Conservation (phyloP, 805 yeast genomes). For the Candida ulmi region DNA sequence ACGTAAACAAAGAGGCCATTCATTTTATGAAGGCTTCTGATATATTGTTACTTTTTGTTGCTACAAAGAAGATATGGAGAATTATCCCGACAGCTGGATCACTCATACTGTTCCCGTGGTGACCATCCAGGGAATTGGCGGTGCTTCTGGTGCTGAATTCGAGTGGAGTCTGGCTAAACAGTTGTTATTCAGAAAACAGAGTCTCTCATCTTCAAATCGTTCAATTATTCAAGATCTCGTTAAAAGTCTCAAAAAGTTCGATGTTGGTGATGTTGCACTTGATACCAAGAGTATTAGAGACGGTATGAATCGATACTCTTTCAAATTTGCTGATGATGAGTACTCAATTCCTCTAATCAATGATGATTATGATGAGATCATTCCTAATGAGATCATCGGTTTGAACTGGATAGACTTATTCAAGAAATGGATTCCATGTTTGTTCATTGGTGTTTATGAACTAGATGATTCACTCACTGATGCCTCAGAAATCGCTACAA, state of each 20-base stretch:
- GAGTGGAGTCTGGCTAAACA: constrained; percentile 1
- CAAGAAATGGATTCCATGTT: constrained; percentile 39
- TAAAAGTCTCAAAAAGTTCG: constrained; percentile 24
- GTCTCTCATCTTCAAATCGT: neutral
- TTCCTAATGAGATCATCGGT: constrained; percentile 33
- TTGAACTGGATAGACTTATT: constrained; percentile 52
- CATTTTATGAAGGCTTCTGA: neutral
- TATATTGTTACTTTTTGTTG: too few relatives aligned
- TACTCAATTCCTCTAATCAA: constrained; percentile 16
- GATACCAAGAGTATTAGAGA: constrained; percentile 15
- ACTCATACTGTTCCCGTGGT: constrained; percentile 34
- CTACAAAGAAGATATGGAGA: constrained; percentile 32
- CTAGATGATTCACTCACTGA: constrained; percentile 28
- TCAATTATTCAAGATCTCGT: constrained; percentile 20
- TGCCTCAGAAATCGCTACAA: constrained; percentile 14
- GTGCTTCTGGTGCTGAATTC: neutral
- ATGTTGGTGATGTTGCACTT: constrained; percentile 24
- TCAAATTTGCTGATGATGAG: too few relatives aligned
- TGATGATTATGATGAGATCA: constrained; percentile 16
- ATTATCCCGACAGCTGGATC: constrained; percentile 30
- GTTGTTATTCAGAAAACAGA: constrained; percentile 10
- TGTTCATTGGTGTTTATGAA: constrained; percentile 40
- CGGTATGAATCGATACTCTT: constrained; percentile 6
- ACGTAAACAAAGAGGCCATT: too few relatives aligned
- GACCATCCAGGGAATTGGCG: constrained; percentile 36